phyloP scores from a whole-genome alignment of 306 rosid species.

The Vigna mungo region DNA sequence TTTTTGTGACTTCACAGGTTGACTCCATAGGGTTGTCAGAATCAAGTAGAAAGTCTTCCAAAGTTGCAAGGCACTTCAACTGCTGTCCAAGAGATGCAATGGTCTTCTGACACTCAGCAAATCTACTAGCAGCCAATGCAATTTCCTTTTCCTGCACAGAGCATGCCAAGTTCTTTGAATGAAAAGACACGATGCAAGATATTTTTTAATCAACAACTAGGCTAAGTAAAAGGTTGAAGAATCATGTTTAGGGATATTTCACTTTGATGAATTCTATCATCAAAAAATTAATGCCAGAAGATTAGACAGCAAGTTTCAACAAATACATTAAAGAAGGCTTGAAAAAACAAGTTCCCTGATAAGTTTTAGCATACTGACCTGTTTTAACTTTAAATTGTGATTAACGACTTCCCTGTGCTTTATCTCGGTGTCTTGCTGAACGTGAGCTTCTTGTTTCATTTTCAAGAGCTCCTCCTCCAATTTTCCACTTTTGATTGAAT shows the following conservation, averaged over 20 bases:
- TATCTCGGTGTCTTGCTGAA: slow-evolving; percentile 53
- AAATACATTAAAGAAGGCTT: slow-evolving; percentile 17
- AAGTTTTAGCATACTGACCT: slow-evolving; percentile 59
- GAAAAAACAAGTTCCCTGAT: neutral
- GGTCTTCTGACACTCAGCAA: slow-evolving; percentile 83
- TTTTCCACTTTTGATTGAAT: slow-evolving; percentile 51
- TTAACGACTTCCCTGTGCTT: slow-evolving; percentile 39
- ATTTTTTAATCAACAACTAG: neutral
- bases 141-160: slow-evolving; percentile 75
- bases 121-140: slow-evolving; percentile 68
- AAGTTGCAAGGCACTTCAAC: slow-evolving; percentile 66
- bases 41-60: slow-evolving; percentile 74
- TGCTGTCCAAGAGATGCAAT: slow-evolving; percentile 81
- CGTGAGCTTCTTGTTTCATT: slow-evolving; percentile 59
- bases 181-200: neutral
- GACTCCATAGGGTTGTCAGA: slow-evolving; percentile 49
- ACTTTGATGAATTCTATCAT: slow-evolving; percentile 13
- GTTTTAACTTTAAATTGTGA: slow-evolving; percentile 59
- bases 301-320: slow-evolving; percentile 23
- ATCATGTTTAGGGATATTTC: slow-evolving; percentile 27
- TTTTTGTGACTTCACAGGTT: slow-evolving; percentile 35
- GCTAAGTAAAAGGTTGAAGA: neutral
- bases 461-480: slow-evolving; percentile 69
- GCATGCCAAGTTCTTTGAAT: slow-evolving; percentile 28
- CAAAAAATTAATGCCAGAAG: neutral